A percentile compares a stretch with the other conserved stretches of the same genome.
These are phyloP conservation scores for Furcasterigmium furcatum DNA, from an alignment of 2,329 filamentous ascomycete species.

Conservation along the genomic window DNA sequence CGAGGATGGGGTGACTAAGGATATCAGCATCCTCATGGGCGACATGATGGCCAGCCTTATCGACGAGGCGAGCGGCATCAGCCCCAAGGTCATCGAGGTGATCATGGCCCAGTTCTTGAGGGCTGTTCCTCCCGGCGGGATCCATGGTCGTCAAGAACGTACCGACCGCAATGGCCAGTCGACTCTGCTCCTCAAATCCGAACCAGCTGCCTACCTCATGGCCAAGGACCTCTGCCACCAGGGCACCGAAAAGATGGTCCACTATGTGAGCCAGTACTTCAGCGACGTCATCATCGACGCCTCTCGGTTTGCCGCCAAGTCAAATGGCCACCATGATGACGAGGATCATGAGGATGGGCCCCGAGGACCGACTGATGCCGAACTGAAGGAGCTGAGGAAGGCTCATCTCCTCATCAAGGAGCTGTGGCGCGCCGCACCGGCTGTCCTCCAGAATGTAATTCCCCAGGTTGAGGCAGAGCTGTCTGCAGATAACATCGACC, in stretches of 20 bases:
- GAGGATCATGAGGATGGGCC: constrained; percentile 59
- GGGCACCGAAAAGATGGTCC: constrained; percentile 90
- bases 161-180: constrained; percentile 68
- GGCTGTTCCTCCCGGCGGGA: constrained; percentile 67
- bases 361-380: constrained; percentile 71
- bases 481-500: constrained; percentile 80
- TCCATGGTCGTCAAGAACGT: constrained; percentile 46
- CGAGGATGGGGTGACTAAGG: constrained; percentile 84
- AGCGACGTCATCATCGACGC: constrained; percentile 94
- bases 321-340: constrained; percentile 59
- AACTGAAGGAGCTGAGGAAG: constrained; percentile 83
- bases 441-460: constrained; percentile 87
- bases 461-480: constrained; percentile 92
- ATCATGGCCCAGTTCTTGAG: constrained; percentile 95
- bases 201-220: constrained; percentile 93
- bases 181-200: constrained; percentile 80
- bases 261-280: constrained; percentile 93
- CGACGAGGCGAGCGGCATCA: constrained; percentile 77
- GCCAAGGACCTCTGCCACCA: constrained; percentile 90
- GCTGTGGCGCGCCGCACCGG: constrained; percentile 87
- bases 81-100: constrained; percentile 80
- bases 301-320: constrained; percentile 54
- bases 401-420: constrained; percentile 87
- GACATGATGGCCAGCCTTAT: constrained; percentile 80
- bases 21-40: constrained; percentile 90